phyloP scores from a whole-genome alignment of 768 basidiomycete genomes.

The Boletus subparvulus region DNA sequence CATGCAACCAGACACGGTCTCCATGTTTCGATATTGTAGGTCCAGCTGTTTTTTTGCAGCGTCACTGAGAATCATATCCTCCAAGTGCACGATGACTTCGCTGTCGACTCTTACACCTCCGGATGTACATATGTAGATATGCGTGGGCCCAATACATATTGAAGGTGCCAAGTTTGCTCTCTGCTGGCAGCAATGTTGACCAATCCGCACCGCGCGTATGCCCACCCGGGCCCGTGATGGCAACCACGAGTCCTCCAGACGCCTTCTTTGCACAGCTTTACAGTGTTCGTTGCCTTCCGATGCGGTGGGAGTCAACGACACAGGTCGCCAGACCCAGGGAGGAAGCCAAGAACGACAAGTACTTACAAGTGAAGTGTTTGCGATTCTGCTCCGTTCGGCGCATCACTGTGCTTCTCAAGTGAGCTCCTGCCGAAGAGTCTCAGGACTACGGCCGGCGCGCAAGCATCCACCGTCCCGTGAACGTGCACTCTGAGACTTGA shows the following conservation, averaged over 20 bases:
- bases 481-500: neutral
- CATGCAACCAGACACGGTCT: neutral
- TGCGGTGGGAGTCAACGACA: neutral
- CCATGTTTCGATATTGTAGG: neutral
- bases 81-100: too few relatives aligned
- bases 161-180: neutral
- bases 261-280: slow-evolving; percentile 1
- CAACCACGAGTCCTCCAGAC: neutral
- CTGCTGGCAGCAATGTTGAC: neutral
- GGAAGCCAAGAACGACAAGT: neutral
- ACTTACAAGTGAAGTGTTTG: neutral
- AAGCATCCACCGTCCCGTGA: neutral
- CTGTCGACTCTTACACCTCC: too few relatives aligned
- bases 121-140: too few relatives aligned
- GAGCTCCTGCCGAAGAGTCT: neutral
- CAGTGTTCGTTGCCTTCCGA: neutral
- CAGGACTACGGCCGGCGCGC: neutral
- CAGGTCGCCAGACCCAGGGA: neutral
- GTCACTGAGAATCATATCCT: neutral
- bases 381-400: neutral
- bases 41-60: neutral
- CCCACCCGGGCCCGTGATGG: neutral
- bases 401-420: neutral
- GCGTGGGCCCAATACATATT: neutral
- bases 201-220: neutral